Conservation (phyloP, 139 green algal genomes). For the Axilococcus clingmanii region DNA sequence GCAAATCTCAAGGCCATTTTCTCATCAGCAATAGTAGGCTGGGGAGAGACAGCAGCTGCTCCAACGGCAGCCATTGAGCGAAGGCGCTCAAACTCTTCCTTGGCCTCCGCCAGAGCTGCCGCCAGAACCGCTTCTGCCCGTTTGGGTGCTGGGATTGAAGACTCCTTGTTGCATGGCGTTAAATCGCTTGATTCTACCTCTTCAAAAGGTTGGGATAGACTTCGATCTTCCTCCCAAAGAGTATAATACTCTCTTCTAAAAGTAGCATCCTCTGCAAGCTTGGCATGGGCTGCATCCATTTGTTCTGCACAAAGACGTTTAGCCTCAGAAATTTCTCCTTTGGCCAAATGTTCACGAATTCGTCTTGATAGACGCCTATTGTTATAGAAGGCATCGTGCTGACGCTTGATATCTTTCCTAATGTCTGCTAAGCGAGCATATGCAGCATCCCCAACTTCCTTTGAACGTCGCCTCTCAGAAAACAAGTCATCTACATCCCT, state of each 20-base stretch:
- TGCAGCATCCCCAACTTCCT: constrained; percentile 25
- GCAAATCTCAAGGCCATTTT: too few relatives aligned
- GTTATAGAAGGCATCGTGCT: constrained; percentile 26
- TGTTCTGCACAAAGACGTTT: constrained; percentile 20
- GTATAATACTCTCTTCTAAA: constrained; percentile 22
- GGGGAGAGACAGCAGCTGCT: too few relatives aligned
- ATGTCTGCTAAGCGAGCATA: constrained; percentile 13
- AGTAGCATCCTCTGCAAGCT: constrained; percentile 8
- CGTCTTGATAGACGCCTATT: constrained; percentile 19
- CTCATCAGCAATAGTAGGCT: too few relatives aligned
- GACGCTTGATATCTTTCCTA: constrained; percentile 7
- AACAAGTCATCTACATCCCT: constrained; percentile 21
- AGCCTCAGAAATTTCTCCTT: constrained; percentile 23
- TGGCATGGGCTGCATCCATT: constrained; percentile 4
- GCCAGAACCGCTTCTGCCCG: too few relatives aligned
- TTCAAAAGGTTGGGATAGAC: too few relatives aligned
- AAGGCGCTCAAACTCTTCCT: too few relatives aligned
- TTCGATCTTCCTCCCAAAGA: constrained; percentile 29
- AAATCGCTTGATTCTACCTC: too few relatives aligned
- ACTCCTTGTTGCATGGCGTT: too few relatives aligned
- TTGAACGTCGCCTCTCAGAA: constrained; percentile 18
- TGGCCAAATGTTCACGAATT: constrained; percentile 9
- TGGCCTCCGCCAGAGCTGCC: too few relatives aligned
- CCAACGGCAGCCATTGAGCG: too few relatives aligned
- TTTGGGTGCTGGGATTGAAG: too few relatives aligned